These are phyloP conservation scores for Trichoderma reesei DNA, from an alignment of 495 filamentous ascomycete genomes.

Conservation along the genomic window DNA sequence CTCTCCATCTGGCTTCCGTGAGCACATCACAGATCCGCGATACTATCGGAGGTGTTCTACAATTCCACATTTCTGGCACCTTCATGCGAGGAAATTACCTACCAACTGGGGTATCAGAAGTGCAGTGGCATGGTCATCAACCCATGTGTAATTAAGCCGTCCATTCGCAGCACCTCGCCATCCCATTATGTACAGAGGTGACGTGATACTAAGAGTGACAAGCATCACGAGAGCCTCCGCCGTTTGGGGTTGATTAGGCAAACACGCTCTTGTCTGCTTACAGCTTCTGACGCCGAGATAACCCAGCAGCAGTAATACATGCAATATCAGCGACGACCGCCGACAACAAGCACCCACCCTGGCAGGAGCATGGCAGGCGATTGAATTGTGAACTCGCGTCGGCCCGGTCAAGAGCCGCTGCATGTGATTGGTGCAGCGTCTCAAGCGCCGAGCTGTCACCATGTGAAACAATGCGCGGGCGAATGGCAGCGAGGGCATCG, in stretches of 20 bases:
- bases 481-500: too few relatives aligned
- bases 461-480: not conserved
- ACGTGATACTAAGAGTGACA: not conserved
- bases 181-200: not conserved
- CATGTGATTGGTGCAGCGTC: not conserved
- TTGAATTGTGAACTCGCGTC: not conserved
- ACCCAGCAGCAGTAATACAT: too few relatives aligned
- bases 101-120: not conserved
- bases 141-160: not conserved
- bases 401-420: not conserved
- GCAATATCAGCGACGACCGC: too few relatives aligned
- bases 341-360: too few relatives aligned
- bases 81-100: too few relatives aligned
- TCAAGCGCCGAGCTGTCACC: slow-evolving; percentile 2
- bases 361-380: not conserved
- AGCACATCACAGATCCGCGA: too few relatives aligned
- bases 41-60: too few relatives aligned
- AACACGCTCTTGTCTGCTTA: too few relatives aligned
- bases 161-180: not conserved
- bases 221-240: not conserved
- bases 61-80: too few relatives aligned
- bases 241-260: not conserved
- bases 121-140: not conserved
- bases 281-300: too few relatives aligned
- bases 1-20: too few relatives aligned